Conservation (phyloP, 805 yeast species). For the Cephaloascus fragrans region DNA sequence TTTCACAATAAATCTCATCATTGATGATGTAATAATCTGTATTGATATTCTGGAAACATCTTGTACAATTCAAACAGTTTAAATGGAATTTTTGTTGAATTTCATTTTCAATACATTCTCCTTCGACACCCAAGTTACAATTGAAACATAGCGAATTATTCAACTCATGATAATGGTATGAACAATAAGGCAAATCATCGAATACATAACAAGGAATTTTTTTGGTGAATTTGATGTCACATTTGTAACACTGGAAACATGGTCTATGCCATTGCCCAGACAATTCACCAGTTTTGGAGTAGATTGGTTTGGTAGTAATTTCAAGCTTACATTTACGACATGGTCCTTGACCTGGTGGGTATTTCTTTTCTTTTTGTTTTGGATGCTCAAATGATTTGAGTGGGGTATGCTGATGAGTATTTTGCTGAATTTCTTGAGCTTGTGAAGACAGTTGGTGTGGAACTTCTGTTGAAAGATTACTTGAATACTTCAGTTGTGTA, state of each 20-base stretch:
- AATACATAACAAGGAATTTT: constrained; percentile 65
- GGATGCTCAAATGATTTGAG: neutral
- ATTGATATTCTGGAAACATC: constrained; percentile 42
- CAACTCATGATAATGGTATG: constrained; percentile 60
- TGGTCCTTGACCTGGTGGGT: constrained; percentile 63
- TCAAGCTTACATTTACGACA: constrained; percentile 62
- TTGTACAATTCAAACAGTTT: constrained; percentile 58
- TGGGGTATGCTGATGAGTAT: neutral
- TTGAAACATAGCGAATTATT: constrained; percentile 67
- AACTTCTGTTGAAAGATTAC: too few relatives aligned
- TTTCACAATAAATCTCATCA: constrained; percentile 42
- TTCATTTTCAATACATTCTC: constrained; percentile 79
- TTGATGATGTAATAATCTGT: constrained; percentile 48
- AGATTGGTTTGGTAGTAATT: constrained; percentile 60
- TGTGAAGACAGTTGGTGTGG: too few relatives aligned
- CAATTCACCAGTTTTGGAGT: constrained; percentile 75
- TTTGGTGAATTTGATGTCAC: constrained; percentile 49
- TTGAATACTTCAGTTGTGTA: too few relatives aligned
- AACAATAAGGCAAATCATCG: constrained; percentile 76
- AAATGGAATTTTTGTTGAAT: constrained; percentile 64
- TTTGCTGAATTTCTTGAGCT: too few relatives aligned
- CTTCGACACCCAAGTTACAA: constrained; percentile 78
- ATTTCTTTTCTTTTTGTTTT: constrained; percentile 7
- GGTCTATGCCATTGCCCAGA: constrained; percentile 91
- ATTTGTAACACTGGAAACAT: constrained; percentile 71